phyloP scores from a whole-genome alignment of 441 rosid species.

The Arabidopsis lyrata region DNA sequence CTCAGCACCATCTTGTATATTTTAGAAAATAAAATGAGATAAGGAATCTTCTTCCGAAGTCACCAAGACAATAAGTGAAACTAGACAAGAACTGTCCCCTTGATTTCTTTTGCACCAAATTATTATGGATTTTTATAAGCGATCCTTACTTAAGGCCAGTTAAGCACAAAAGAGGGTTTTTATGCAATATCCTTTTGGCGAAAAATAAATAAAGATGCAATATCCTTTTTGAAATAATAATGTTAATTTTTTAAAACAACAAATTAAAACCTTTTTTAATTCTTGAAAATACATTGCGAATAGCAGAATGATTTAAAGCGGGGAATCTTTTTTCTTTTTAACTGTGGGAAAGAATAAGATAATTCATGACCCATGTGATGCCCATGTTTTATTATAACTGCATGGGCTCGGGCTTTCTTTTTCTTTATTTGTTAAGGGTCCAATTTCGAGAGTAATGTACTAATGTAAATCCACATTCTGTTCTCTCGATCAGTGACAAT shows the following conservation, averaged over 20 bases:
- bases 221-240: neutral
- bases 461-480: neutral
- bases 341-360: neutral
- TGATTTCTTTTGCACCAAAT: slow-evolving; percentile 21
- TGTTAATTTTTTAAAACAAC: neutral
- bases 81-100: slow-evolving; percentile 39
- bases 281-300: slow-evolving; percentile 1
- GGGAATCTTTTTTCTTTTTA: neutral
- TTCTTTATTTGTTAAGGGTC: neutral
- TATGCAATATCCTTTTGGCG: slow-evolving; percentile 11
- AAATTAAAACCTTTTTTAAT: neutral
- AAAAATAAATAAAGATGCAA: neutral
- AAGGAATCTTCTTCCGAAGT: slow-evolving; percentile 31
- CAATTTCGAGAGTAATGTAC: neutral
- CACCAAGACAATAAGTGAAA: slow-evolving; percentile 35
- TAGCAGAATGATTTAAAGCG: slow-evolving; percentile 15
- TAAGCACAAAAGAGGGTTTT: neutral
- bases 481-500: neutral
- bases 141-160: slow-evolving; percentile 20
- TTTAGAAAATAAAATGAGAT: neutral
- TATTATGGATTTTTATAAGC: slow-evolving; percentile 1
- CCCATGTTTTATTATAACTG: slow-evolving; percentile 29
- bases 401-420: neutral
- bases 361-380: slow-evolving; percentile 44
- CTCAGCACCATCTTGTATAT: slow-evolving; percentile 28